Conservation (phyloP, 2,329 filamentous ascomycete species). For the Aspergillus sp. region DNA sequence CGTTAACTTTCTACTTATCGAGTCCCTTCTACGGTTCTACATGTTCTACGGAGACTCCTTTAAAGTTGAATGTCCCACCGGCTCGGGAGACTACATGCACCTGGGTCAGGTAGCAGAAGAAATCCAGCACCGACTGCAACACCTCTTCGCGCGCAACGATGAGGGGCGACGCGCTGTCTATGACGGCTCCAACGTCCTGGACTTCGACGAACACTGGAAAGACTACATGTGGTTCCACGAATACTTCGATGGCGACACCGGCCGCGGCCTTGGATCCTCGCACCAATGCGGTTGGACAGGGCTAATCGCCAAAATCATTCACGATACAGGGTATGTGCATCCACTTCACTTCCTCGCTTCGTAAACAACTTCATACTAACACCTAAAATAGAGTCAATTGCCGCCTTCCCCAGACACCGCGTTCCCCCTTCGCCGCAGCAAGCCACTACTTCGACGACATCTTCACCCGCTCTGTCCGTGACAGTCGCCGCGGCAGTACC, state of each 20-base stretch:
- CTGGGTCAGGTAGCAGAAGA: constrained; percentile 92
- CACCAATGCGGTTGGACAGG: constrained; percentile 98
- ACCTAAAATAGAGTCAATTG: constrained; percentile 71
- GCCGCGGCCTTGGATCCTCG: constrained; percentile 83
- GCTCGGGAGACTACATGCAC: constrained; percentile 93
- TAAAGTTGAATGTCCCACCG: constrained; percentile 89
- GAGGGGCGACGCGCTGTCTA: constrained; percentile 88
- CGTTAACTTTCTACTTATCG: constrained; percentile 91
- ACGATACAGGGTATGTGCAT: constrained; percentile 81
- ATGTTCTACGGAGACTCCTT: constrained; percentile 91
- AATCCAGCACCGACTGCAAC: constrained; percentile 89
- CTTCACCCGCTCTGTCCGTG: constrained; percentile 59
- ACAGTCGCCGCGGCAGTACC: constrained; percentile 35
- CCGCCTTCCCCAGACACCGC: constrained; percentile 87
- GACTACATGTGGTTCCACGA: constrained; percentile 95
- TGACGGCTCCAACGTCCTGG: constrained; percentile 76
- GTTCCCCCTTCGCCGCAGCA: constrained; percentile 79
- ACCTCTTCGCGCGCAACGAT: constrained; percentile 81
- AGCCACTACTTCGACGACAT: constrained; percentile 95
- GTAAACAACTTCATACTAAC: not conserved
- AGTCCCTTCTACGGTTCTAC: constrained; percentile 92
- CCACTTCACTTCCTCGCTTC: not conserved
- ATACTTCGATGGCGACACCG: constrained; percentile 92
- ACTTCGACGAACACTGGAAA: constrained; percentile 91
- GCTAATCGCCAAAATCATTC: constrained; percentile 92